Percentiles rank a stretch among this genome's conserved stretches.
Conservation (phyloP, 805 yeast genomes). For the Metschnikowia amazonensis region DNA sequence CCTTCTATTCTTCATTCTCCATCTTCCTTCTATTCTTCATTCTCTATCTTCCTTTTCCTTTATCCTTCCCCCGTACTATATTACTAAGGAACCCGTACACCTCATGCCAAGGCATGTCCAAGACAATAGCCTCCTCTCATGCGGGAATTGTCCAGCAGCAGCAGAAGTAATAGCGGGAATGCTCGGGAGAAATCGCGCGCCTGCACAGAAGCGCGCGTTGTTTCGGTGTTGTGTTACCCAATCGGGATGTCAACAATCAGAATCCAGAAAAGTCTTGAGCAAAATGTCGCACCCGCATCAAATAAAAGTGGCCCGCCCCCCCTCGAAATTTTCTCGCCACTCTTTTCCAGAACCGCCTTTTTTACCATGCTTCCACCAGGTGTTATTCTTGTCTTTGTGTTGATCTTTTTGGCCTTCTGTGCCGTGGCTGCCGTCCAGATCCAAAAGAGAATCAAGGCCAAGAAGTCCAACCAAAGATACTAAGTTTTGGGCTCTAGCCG, state of each 20-base stretch:
- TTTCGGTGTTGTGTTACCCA: conserved; percentile 4
- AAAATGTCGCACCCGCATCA: conserved; percentile 14
- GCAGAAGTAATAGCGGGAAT: conserved; percentile 1
- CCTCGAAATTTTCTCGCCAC: conserved; percentile 6
- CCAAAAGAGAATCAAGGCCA: conserved; percentile 41
- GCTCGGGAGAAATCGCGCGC: conserved; percentile 7
- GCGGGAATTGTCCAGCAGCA: not conserved
- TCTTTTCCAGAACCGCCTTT: conserved; percentile 6
- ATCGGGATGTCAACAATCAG: conserved; percentile 6
- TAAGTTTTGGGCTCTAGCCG: conserved; percentile 7
- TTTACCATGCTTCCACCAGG: conserved; percentile 63
- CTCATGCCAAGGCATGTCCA: too few species aligned
- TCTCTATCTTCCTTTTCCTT: too few species aligned
- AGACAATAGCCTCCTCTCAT: not conserved
- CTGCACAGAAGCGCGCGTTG: not conserved
- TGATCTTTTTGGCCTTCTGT: conserved; percentile 46
- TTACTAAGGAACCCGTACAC: not conserved
- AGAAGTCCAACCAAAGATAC: conserved; percentile 32
- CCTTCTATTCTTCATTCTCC: too few species aligned
- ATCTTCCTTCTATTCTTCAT: too few species aligned
- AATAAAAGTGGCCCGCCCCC: conserved; percentile 7
- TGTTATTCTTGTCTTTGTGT: conserved; percentile 65
- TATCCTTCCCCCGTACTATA: too few species aligned
- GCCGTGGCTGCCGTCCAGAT: conserved; percentile 35
- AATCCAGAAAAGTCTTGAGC: conserved; percentile 7